A percentile compares a stretch with the other conserved stretches of the same genome.
Evolutionary conservation across 1,284 basidiomycete species (phyloP).

Genomic region (Boletus hoseneyae): DNA sequence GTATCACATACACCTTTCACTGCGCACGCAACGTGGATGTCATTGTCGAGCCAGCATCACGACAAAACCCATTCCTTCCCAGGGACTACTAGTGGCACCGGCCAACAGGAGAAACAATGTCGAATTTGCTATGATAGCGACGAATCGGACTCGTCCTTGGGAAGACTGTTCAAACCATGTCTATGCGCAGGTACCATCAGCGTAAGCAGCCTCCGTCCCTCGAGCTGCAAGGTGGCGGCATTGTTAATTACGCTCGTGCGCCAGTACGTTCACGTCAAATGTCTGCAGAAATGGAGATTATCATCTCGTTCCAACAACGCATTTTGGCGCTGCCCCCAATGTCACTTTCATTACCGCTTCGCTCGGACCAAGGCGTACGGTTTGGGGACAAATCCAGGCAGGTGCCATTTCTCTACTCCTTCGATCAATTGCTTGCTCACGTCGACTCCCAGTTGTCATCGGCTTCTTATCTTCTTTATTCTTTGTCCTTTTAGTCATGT

Average conservation of each 20-base stretch:
- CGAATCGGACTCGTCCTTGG: conserved; percentile 51
- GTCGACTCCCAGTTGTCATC: conserved; percentile 50
- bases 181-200: conserved; percentile 77
- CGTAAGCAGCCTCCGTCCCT: conserved; percentile 41
- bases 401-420: conserved; percentile 17
- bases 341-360: conserved; percentile 71
- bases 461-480: conserved; percentile 60
- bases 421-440: conserved; percentile 14
- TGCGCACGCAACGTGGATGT: conserved; percentile 12
- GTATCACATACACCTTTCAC: neutral
- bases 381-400: conserved; percentile 70
- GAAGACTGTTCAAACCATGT: conserved; percentile 72
- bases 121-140: conserved; percentile 72
- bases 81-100: neutral
- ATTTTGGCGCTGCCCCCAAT: conserved; percentile 75
- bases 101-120: conserved; percentile 54
- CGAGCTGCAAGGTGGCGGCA: conserved; percentile 3
- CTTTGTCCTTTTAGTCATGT: conserved; percentile 64
- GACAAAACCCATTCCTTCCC: conserved; percentile 11
- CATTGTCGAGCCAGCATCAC: conserved; percentile 15
- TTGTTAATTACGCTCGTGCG: conserved; percentile 15
- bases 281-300: conserved; percentile 70
- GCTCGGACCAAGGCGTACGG: conserved; percentile 64
- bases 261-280: conserved; percentile 74
- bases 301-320: conserved; percentile 53